Conservation (phyloP, 2,329 filamentous ascomycete species). For the Arthrocladium fulminans region DNA sequence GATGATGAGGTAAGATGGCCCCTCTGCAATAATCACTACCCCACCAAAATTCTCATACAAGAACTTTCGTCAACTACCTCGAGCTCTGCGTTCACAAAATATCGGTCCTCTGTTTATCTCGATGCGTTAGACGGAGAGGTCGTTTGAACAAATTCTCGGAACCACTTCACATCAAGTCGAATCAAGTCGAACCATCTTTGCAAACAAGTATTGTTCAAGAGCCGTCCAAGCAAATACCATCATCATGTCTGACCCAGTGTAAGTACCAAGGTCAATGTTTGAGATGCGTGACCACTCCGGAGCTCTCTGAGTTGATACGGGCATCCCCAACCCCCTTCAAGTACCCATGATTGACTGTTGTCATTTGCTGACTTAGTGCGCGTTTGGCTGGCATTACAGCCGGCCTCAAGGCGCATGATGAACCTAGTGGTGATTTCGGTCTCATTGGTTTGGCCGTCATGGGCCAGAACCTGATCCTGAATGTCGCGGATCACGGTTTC, state of each 20-base stretch:
- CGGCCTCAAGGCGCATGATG: slow-evolving; percentile 50
- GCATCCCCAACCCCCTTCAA: neutral
- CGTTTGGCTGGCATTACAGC: slow-evolving; percentile 66
- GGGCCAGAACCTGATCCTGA: slow-evolving; percentile 80
- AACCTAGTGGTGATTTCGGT: slow-evolving; percentile 71
- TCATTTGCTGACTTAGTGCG: slow-evolving; percentile 51
- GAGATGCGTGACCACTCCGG: neutral
- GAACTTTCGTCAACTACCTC: too few relatives aligned
- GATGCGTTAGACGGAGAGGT: too few relatives aligned
- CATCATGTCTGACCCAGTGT: slow-evolving; percentile 25
- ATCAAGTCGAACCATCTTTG: too few relatives aligned
- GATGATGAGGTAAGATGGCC: too few relatives aligned
- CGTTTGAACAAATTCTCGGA: too few relatives aligned
- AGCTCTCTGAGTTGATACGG: neutral
- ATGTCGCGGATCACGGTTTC: slow-evolving; percentile 86
- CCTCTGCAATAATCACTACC: too few relatives aligned
- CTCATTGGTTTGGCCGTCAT: slow-evolving; percentile 90
- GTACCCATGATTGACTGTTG: slow-evolving; percentile 14
- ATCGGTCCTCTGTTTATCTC: too few relatives aligned
- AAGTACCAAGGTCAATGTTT: slow-evolving; percentile 9
- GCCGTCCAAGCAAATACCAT: too few relatives aligned
- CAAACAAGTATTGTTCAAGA: too few relatives aligned
- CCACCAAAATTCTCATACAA: too few relatives aligned
- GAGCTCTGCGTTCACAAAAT: too few relatives aligned
- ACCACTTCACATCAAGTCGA: too few relatives aligned